Evolutionary conservation across 352 stramenopile genomes (phyloP), one percentile per base, ranked within the genome.

Genomic region (Phytopythium sindhum): DNA sequence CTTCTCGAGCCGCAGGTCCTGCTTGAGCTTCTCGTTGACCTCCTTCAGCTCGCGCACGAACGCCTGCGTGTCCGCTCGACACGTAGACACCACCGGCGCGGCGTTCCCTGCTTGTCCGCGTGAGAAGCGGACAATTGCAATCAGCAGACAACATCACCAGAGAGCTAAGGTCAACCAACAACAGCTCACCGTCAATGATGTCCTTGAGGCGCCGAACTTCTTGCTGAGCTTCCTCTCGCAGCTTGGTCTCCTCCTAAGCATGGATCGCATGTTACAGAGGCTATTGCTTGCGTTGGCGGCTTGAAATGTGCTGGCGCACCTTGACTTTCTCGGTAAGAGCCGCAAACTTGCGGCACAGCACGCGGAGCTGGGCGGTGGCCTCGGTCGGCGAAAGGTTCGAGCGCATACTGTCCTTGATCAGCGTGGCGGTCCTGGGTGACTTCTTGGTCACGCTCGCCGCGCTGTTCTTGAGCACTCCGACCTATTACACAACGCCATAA

Each of bases 301-400:
- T 10, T 39, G 5, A 10, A 10, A 50, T 24, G 42, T 26, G 42
- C 21, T 31, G 24, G 41, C 55, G 1, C 58, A 90, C 84, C 73
- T 95, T 93, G 54, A 95, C 84, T 86, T 92, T 95, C 24, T 95
- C 82, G 0, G 78, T 88, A 21, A 93, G 74, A 7, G 84, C 78
- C 3, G 86, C 86, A 61, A 95, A 95, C 63, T 95, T 95, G 33
- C 85, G 81, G 44, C 86, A 95, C 6, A 95, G 65, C 31, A 93
- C 81, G 48, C 88, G 87, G 39, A 95, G 67, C 33, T 95, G 86
- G 19, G 84, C 74, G 4, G 82, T 93, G 11, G 84, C 86, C 63
- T 93, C 80, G 0, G 79, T 72, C 10, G 78, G 69, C 33, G 81
- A 89, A 28, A 93, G 63, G 53, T 88, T 91, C 10, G 69, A 26